Evolutionary conservation across 2,329 filamentous ascomycete species (phyloP).

Genomic region (Botrytis fragariae): DNA sequence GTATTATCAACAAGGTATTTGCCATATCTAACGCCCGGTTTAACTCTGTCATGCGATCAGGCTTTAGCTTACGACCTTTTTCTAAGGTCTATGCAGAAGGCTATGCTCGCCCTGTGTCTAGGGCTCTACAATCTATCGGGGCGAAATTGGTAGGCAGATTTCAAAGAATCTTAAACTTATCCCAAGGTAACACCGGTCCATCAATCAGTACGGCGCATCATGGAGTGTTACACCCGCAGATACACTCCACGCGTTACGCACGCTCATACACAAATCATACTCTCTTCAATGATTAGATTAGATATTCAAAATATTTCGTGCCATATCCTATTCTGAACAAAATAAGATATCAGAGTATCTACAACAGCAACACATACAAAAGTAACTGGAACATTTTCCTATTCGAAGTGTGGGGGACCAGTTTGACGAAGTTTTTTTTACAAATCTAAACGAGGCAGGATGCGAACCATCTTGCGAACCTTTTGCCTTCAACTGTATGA

Average conservation of each 20-base stretch:
- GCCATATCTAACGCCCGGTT: not conserved
- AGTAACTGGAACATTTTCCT: not conserved
- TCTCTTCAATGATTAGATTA: not conserved
- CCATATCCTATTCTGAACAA: not conserved
- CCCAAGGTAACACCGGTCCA: not conserved
- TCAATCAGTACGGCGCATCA: not conserved
- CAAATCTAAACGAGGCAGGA: not conserved
- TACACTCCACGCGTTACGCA: not conserved
- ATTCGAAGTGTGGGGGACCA: not conserved
- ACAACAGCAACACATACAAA: not conserved
- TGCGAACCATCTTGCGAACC: conserved; percentile 10
- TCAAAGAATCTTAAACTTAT: not conserved
- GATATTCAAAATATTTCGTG: not conserved
- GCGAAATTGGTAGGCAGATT: conserved; percentile 1
- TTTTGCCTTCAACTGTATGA: conserved; percentile 9
- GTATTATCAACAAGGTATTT: conserved; percentile 6
- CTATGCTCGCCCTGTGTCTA: not conserved
- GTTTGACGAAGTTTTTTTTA: not conserved
- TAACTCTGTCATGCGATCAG: conserved; percentile 14
- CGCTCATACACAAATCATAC: not conserved
- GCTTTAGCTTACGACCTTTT: conserved; percentile 6
- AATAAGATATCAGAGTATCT: not conserved
- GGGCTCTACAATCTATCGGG: conserved; percentile 7
- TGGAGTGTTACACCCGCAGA: not conserved
- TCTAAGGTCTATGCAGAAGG: not conserved